Evolutionary conservation across 164 flowering plant genomes (phyloP), one percentile per base, ranked within the genome.

Genomic region (Paratinospora sagittata): DNA sequence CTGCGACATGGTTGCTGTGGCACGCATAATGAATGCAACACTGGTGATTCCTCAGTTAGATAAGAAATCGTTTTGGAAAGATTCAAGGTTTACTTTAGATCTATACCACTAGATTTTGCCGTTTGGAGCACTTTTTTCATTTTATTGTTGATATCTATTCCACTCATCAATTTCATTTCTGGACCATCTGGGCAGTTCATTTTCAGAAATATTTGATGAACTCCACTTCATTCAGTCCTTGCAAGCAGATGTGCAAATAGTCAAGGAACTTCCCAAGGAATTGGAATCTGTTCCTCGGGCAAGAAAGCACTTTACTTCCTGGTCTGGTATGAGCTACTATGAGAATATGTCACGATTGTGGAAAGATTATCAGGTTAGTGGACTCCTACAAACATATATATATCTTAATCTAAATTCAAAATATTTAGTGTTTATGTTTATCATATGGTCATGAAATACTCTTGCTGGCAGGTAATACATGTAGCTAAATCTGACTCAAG

Each of bases 401-500:
- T n/a, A 19, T 16, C 58, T 16, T 6, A 52, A 52, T 52, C 19
- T 10, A 47, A 13, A n/a, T 52, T 52, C 58, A 52, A 16, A 52
- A 52, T n/a, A 52, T 19, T 52, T 52, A 6, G 0, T 52, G 58
- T 52, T 52, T 52, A 21, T 2, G n/a, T 52, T n/a, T 21, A 52
- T 52, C 43, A 52, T 52, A 13, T 49, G 57, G 58, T 52, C 21
- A 17, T 19, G 58, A 49, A 49, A 52, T 14, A 19, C 2, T 52
- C 19, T 8, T 19, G 3, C 7, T 60, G 24, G 74, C 85, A 95
- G 99, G 90, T 95, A 7, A 83, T 95, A 78, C 90, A 91, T 76
- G 97, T 93, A 72, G 88, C 95, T 43, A 95, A 95, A 81, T 90
- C 98, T 66, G 99, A 95, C 88, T 91, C 99, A 24, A 85, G 98